Evolutionary conservation across 225 moss, liverwort and hornwort genomes (phyloP).

Genomic region (Pseudoscleropodium purum): DNA sequence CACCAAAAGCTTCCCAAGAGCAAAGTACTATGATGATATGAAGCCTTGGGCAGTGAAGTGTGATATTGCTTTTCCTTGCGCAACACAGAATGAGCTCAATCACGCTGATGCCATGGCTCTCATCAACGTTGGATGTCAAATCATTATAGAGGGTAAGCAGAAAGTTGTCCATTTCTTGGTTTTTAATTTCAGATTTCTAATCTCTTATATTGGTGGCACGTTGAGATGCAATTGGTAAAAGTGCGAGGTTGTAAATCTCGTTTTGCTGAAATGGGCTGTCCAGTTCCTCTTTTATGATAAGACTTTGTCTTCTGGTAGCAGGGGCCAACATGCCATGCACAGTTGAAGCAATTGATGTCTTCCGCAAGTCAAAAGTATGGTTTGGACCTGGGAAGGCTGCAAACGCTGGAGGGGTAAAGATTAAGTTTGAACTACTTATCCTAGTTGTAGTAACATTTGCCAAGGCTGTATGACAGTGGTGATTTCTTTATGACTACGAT

Average conservation of each 20-base stretch:
- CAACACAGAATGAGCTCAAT: conserved; percentile 95
- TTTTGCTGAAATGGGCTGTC: not conserved
- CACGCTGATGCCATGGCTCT: conserved; percentile 96
- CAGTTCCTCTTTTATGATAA: conserved; percentile 3
- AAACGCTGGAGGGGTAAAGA: conserved; percentile 91
- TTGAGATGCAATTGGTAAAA: not conserved
- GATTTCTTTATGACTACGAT: not conserved
- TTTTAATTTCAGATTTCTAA: not conserved
- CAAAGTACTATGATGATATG: conserved; percentile 83
- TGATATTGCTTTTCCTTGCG: conserved; percentile 97
- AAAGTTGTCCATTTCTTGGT: not conserved
- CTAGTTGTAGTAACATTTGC: not conserved
- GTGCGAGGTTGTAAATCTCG: not conserved
- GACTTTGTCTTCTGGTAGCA: conserved; percentile 29
- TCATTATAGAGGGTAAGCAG: conserved; percentile 41
- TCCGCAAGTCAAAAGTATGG: conserved; percentile 90
- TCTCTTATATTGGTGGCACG: not conserved
- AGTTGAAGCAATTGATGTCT: conserved; percentile 83
- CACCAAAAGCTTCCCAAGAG: conserved; percentile 70
- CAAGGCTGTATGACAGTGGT: not conserved
- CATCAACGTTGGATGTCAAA: conserved; percentile 85
- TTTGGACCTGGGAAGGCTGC: conserved; percentile 99
- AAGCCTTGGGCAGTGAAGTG: conserved; percentile 99
- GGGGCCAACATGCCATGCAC: conserved; percentile 99
- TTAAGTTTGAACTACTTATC: not conserved